Conservation (phyloP, 2,329 filamentous ascomycete genomes). For the Zarea fungicola region DNA sequence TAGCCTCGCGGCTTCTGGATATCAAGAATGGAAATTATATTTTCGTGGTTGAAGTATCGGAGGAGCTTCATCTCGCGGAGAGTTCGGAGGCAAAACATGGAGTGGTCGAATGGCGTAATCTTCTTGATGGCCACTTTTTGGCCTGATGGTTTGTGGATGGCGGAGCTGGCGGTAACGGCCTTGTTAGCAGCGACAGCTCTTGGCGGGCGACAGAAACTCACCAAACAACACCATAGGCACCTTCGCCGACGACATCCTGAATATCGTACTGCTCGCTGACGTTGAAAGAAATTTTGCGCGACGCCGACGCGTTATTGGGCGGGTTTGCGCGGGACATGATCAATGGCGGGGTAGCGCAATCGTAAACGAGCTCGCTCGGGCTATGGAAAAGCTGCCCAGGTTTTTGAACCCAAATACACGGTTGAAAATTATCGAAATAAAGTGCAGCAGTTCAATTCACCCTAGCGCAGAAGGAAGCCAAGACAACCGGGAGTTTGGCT, state of each 20-base stretch:
- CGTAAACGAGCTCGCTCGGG: neutral
- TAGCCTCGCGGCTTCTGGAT: constrained; percentile 98
- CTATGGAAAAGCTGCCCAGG: neutral
- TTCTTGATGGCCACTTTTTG: constrained; percentile 99
- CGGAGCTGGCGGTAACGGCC: constrained; percentile 58
- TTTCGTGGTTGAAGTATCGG: constrained; percentile 99
- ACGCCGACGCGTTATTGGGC: constrained; percentile 55
- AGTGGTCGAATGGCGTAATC: constrained; percentile 98
- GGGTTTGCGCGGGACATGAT: constrained; percentile 53
- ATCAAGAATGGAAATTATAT: constrained; percentile 98
- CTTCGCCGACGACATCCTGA: constrained; percentile 97
- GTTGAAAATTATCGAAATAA: too few relatives aligned
- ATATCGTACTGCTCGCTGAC: constrained; percentile 99
- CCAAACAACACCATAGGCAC: constrained; percentile 98
- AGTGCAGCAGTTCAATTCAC: too few relatives aligned
- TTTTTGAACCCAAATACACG: neutral
- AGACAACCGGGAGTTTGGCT: neutral
- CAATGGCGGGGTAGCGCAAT: constrained; percentile 15
- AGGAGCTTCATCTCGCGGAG: constrained; percentile 98
- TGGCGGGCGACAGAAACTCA: constrained; percentile 40
- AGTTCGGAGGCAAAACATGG: constrained; percentile 96
- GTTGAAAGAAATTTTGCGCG: constrained; percentile 98
- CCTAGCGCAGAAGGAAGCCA: neutral
- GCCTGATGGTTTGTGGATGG: constrained; percentile 93
- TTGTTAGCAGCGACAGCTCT: constrained; percentile 5